phyloP scores from a whole-genome alignment of 352 stramenopile genomes.

The Globisporangium megalacanthum region DNA sequence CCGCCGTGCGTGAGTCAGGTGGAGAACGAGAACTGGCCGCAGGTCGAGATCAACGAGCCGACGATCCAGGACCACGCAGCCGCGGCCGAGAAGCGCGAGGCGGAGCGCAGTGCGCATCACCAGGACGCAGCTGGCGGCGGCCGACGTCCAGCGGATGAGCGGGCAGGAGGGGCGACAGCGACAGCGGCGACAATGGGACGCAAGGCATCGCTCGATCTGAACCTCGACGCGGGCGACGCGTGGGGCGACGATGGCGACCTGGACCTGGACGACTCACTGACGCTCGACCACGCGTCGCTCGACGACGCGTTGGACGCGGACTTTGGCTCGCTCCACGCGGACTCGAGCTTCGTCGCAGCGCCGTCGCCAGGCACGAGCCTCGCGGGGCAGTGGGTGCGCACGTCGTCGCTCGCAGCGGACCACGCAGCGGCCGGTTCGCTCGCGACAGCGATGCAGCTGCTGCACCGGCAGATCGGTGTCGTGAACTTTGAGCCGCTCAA shows the following conservation, averaged over 20 bases:
- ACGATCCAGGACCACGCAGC: constrained; percentile 81
- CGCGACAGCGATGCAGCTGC: constrained; percentile 95
- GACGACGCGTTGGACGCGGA: constrained; percentile 52
- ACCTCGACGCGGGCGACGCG: constrained; percentile 66
- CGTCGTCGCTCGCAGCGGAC: constrained; percentile 96
- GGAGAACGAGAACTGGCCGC: constrained; percentile 96
- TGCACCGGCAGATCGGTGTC: constrained; percentile 98
- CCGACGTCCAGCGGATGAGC: constrained; percentile 35
- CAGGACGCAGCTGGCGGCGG: constrained; percentile 27
- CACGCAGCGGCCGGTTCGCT: constrained; percentile 96
- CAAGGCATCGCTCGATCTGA: constrained; percentile 70
- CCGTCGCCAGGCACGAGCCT: constrained; percentile 87
- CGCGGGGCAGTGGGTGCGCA: constrained; percentile 91
- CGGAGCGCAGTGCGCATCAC: constrained; percentile 59
- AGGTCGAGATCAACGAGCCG: constrained; percentile 92
- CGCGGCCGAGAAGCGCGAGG: constrained; percentile 75
- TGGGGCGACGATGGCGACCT: constrained; percentile 86
- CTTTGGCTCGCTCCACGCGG: constrained; percentile 27
- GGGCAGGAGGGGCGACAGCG: constrained; percentile 1
- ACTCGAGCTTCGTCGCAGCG: constrained; percentile 84
- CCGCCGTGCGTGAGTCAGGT: constrained; percentile 91
- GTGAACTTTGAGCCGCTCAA: constrained; percentile 97
- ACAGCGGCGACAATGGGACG: constrained; percentile 13
- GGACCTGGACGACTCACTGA: constrained; percentile 76
- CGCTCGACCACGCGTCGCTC: constrained; percentile 37